These are phyloP conservation scores for Leccinum rimulosum DNA, from an alignment of 768 basidiomycete species.

Conservation along the genomic window DNA sequence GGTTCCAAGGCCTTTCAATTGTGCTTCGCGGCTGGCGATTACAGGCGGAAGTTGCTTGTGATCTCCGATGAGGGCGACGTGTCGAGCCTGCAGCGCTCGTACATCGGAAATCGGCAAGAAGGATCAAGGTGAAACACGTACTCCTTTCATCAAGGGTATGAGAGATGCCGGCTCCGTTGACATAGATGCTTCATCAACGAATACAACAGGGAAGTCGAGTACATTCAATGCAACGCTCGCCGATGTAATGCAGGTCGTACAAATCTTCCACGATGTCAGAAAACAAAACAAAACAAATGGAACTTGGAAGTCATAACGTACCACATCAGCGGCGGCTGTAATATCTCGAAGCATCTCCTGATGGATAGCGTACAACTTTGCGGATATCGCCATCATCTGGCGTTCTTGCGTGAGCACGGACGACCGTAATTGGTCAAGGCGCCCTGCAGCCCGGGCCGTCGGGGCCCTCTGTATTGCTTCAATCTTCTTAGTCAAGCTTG, in stretches of 20 bases:
- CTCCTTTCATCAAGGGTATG: constrained; percentile 92
- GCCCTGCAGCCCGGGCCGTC: constrained; percentile 12
- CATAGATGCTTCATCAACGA: constrained; percentile 95
- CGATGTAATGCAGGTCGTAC: constrained; percentile 84
- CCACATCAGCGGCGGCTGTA: constrained; percentile 68
- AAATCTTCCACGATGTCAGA: constrained; percentile 50
- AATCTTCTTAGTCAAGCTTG: constrained; percentile 28
- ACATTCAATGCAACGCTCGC: constrained; percentile 63
- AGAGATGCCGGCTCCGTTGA: constrained; percentile 91
- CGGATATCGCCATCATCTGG: constrained; percentile 33
- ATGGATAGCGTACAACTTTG: constrained; percentile 52
- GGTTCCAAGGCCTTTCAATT: constrained; percentile 65
- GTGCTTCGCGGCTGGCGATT: constrained; percentile 74
- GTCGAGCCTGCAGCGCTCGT: constrained; percentile 54
- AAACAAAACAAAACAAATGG: not conserved
- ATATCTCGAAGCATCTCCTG: constrained; percentile 65
- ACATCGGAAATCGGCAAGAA: constrained; percentile 9
- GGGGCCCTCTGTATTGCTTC: constrained; percentile 17
- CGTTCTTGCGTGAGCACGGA: constrained; percentile 28
- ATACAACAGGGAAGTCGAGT: constrained; percentile 89
- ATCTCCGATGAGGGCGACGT: constrained; percentile 91
- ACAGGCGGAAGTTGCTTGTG: constrained; percentile 94
- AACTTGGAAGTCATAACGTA: constrained; percentile 36
- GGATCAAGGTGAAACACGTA: constrained; percentile 41
- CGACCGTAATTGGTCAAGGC: constrained; percentile 31